Percentiles rank a stretch among this genome's conserved stretches.
Evolutionary conservation across 768 basidiomycete genomes (phyloP).

Genomic region (Lactifluus hygrophoroides): DNA sequence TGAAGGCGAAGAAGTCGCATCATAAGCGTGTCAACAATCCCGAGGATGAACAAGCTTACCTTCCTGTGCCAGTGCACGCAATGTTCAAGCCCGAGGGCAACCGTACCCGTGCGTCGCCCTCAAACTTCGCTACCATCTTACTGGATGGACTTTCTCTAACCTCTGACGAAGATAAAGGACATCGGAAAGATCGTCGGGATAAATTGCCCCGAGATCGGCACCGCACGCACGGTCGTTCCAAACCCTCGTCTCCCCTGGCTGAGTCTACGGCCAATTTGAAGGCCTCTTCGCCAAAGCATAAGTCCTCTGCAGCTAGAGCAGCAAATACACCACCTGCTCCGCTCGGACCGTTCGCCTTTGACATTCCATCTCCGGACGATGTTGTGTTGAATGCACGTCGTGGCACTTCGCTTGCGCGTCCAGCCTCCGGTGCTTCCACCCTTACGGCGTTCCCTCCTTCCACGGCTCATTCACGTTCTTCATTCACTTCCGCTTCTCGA

Average conservation of each 20-base stretch:
- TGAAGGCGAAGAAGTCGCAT: slow-evolving; percentile 59
- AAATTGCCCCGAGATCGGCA: slow-evolving; percentile 10
- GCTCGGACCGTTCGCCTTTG: slow-evolving; percentile 48
- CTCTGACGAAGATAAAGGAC: slow-evolving; percentile 19
- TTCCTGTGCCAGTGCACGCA: slow-evolving; percentile 35
- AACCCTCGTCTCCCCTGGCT: not conserved
- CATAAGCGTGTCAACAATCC: slow-evolving; percentile 33
- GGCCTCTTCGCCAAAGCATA: slow-evolving; percentile 8
- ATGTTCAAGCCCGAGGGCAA: slow-evolving; percentile 49
- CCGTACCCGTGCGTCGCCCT: slow-evolving; percentile 65
- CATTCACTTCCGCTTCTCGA: slow-evolving; percentile 28
- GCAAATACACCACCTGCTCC: slow-evolving; percentile 6
- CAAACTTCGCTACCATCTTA: slow-evolving; percentile 47
- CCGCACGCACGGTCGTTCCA: slow-evolving; percentile 1
- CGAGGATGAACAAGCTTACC: slow-evolving; percentile 33
- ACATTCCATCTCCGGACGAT: slow-evolving; percentile 89
- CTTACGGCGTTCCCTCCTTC: slow-evolving; percentile 22
- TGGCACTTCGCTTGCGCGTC: slow-evolving; percentile 50
- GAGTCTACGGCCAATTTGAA: slow-evolving; percentile 9
- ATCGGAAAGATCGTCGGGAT: slow-evolving; percentile 14
- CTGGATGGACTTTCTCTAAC: slow-evolving; percentile 17
- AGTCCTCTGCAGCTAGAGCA: not conserved
- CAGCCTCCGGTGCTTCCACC: slow-evolving; percentile 20
- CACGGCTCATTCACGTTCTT: slow-evolving; percentile 18
- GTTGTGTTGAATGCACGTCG: slow-evolving; percentile 71